Conservation (phyloP, 2,329 filamentous ascomycete species). For the Fusarium mangiferae region DNA sequence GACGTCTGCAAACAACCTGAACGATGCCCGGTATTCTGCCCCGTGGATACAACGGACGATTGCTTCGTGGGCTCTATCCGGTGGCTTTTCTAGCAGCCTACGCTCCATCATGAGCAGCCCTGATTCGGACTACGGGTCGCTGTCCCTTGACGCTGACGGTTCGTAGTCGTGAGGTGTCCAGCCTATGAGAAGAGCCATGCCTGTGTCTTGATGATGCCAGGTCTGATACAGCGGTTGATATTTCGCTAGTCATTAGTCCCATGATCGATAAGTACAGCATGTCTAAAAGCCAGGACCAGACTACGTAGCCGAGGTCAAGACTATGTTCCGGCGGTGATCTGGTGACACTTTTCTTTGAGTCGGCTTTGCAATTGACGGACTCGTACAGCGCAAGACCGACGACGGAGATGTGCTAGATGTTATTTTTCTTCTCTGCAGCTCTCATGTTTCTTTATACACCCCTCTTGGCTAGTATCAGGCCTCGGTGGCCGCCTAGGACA, state of each 20-base stretch:
- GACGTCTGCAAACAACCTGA: too few species aligned
- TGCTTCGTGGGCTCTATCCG: too few species aligned
- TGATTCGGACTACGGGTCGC: too few species aligned
- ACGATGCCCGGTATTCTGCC: too few species aligned
- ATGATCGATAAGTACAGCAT: background rate
- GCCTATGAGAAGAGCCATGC: accelerated
- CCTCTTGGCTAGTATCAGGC: background rate
- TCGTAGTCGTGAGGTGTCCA: background rate
- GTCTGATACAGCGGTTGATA: background rate
- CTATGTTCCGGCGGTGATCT: background rate
- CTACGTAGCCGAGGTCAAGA: background rate
- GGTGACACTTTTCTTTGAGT: background rate
- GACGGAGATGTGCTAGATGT: background rate
- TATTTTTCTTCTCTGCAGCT: background rate
- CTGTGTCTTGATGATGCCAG: background rate
- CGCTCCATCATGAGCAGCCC: too few species aligned
- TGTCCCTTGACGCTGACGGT: background rate
- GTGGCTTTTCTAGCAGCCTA: too few species aligned
- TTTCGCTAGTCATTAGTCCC: too few species aligned
- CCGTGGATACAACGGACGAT: too few species aligned
- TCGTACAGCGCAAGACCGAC: background rate
- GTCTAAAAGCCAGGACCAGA: background rate
- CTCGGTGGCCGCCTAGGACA: background rate
- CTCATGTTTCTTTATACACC: background rate
- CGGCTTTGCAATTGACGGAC: background rate